Base-by-base conservation (phyloP, 2,329 filamentous ascomycete genomes). In the Aspergillus brunneoviolaceus region DNA sequence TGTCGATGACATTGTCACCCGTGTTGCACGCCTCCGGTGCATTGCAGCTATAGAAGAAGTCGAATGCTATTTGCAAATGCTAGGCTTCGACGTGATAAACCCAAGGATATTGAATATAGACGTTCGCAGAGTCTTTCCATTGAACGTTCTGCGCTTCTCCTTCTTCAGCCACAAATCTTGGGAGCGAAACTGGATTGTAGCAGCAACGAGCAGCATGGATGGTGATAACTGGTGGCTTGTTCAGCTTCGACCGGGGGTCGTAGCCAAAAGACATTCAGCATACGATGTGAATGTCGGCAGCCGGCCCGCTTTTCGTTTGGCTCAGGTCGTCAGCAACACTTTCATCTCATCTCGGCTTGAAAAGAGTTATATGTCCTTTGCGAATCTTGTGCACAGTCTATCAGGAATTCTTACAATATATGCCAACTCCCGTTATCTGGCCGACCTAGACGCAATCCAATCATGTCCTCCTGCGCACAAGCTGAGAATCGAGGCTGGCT, bases 171-270 rank as follows among this genome's bases (percentile, higher is more conserved):
- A 87, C 67, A 80, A 80, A 60, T 86, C 85, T n/a, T 96, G 93
- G 91, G 82, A 82, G 10, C 72, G 83, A 14, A 80, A 84, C 55
- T 96, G 91, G 90, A 85, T 88, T 63, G 78, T 96, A 45, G 87
- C 88, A 65, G 83, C 89, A 50, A 86, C 87, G 55, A 82, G 92
- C 72, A 87, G 88, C 71, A 81, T 90, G 70, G 82, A 83, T 69
- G 90, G 91, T 56, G 90, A 95, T 71, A 84, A 83, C 62, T 96
- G 91, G 90, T 93, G 89, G 87, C 79, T 93, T 61, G 80, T 91
- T 27, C 74, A 75, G 61, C 60, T 75, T 64, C 67, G 61, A 49
- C 60, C 68, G 29, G 49, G 65, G 25, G 53, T 66, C 19, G 39
- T 66, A 39, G 47, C 63, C 47, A 62, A 64, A 45, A 49, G 48